Percentiles rank a stretch among this genome's conserved stretches.
Conservation (phyloP, 1,284 basidiomycete species). For the Rhizoctonia solani region DNA sequence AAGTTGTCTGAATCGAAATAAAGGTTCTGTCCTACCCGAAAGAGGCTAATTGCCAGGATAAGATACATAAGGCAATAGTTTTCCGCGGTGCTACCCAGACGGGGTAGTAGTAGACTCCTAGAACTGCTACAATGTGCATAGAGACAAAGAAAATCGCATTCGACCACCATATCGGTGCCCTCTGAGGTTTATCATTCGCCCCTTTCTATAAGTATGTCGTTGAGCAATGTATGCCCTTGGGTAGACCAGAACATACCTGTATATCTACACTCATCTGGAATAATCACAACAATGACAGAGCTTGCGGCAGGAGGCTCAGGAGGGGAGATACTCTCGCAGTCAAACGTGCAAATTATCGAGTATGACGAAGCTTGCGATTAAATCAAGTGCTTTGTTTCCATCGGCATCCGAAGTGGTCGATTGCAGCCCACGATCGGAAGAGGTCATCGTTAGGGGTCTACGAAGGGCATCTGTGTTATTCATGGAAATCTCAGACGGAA, state of each 20-base stretch:
- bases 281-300: not conserved
- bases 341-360: too few relatives aligned
- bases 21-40: conserved; percentile 73
- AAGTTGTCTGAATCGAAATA: not conserved
- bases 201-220: not conserved
- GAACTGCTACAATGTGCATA: conserved; percentile 62
- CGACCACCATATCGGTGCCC: conserved; percentile 60
- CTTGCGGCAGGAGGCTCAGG: not conserved
- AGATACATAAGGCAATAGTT: conserved; percentile 58
- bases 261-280: not conserved
- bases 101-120: conserved; percentile 60
- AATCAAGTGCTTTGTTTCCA: not conserved
- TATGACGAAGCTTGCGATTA: not conserved
- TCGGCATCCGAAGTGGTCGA: conserved; percentile 33
- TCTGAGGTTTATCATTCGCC: not conserved
- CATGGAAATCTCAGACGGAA: too few relatives aligned
- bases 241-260: not conserved
- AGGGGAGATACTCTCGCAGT: too few relatives aligned
- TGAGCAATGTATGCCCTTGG: not conserved
- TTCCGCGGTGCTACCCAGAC: conserved; percentile 49
- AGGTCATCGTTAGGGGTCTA: too few relatives aligned
- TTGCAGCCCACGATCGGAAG: conserved; percentile 32
- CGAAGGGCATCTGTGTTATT: too few relatives aligned
- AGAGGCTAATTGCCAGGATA: conserved; percentile 70
- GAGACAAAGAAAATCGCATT: conserved; percentile 70